Evolutionary conservation across 148 eudicot genomes (phyloP).

Genomic region (Euryodendron excelsum): DNA sequence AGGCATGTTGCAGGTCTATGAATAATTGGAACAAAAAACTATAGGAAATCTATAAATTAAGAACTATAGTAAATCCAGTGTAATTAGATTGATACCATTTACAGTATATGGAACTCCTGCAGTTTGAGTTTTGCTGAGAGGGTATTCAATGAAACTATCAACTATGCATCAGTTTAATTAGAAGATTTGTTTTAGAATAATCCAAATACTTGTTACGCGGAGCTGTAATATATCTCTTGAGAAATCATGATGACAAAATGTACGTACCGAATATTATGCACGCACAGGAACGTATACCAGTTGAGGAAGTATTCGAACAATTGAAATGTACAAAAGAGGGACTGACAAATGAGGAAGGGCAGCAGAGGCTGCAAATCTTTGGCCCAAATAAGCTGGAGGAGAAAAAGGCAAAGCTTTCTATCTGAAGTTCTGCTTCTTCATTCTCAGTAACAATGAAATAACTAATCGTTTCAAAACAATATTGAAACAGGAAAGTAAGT

Average conservation of each 20-base stretch:
- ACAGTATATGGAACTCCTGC: not conserved
- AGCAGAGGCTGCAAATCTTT: slow-evolving; percentile 42
- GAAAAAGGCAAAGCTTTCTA: slow-evolving; percentile 42
- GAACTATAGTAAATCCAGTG: too few relatives aligned
- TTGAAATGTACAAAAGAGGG: slow-evolving; percentile 53
- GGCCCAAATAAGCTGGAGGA: slow-evolving; percentile 79
- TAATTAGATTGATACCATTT: not conserved
- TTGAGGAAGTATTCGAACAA: slow-evolving; percentile 58
- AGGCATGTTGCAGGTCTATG: too few relatives aligned
- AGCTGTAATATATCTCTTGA: not conserved
- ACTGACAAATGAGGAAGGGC: slow-evolving; percentile 45
- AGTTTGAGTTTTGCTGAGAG: not conserved
- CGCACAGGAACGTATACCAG: slow-evolving; percentile 54
- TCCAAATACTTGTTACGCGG: not conserved
- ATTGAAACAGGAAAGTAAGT: slow-evolving; percentile 51
- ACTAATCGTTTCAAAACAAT: not conserved
- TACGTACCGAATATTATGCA: not conserved
- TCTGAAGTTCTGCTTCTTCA: not conserved
- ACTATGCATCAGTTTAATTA: not conserved
- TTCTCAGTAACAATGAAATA: not conserved
- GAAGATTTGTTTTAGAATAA: not conserved
- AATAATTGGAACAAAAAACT: too few relatives aligned
- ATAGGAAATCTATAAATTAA: too few relatives aligned
- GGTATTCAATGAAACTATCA: not conserved
- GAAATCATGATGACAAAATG: not conserved